Conservation (phyloP, 768 basidiomycete species). For the Auricularia heimuer region DNA sequence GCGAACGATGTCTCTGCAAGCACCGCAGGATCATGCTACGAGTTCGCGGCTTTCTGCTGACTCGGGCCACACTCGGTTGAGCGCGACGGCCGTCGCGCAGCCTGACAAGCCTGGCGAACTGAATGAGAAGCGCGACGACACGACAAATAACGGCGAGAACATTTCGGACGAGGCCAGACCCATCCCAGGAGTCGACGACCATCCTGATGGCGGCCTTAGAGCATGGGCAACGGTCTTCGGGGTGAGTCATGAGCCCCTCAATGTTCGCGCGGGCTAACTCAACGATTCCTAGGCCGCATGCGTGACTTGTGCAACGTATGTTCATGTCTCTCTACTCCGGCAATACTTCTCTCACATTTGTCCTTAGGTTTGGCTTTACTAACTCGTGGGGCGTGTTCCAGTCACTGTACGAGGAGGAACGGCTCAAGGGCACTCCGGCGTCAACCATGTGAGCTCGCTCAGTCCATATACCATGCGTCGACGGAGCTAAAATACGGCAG, state of each 20-base stretch:
- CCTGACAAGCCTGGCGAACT: too few species aligned
- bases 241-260: background rate
- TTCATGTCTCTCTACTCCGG: constrained; percentile 1
- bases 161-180: background rate
- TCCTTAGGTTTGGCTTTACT: constrained; percentile 52
- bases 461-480: constrained; percentile 16
- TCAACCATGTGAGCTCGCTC: constrained; percentile 46
- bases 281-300: constrained; percentile 1
- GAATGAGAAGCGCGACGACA: background rate
- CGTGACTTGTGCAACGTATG: constrained; percentile 33
- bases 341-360: background rate
- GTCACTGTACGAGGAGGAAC: constrained; percentile 1
- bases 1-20: too few species aligned
- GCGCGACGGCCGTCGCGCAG: too few species aligned
- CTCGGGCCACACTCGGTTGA: too few species aligned
- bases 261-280: background rate
- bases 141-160: background rate
- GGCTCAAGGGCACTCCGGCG: background rate
- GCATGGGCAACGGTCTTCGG: constrained; percentile 8
- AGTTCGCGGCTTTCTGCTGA: too few species aligned
- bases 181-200: background rate
- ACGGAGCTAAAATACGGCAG: constrained; percentile 6
- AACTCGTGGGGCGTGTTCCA: constrained; percentile 24
- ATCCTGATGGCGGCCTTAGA: constrained; percentile 8
- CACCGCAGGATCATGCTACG: too few species aligned